These are phyloP conservation scores for Cordyceps tenuipes DNA, from an alignment of 2,329 filamentous ascomycete genomes.

Conservation along the genomic window DNA sequence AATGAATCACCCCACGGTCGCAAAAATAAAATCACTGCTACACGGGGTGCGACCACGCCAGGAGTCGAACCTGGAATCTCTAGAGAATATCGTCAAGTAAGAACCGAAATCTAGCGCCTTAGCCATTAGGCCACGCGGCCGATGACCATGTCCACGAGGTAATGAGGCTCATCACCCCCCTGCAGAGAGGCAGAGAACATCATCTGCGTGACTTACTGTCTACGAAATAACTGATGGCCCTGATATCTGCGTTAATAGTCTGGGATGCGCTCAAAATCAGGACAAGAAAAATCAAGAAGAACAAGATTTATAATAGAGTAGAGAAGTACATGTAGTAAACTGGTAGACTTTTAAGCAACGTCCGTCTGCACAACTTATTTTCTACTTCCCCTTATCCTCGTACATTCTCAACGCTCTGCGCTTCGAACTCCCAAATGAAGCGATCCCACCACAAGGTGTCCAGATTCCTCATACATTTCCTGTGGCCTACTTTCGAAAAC, in stretches of 20 bases:
- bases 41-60: conserved; percentile 28
- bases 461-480: neutral
- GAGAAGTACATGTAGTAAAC: too few relatives aligned
- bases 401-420: conserved; percentile 1
- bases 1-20: neutral
- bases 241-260: neutral
- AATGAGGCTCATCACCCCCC: conserved; percentile 4
- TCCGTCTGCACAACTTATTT: too few relatives aligned
- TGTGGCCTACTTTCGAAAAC: conserved; percentile 18
- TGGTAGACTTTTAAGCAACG: too few relatives aligned
- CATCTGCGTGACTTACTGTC: too few relatives aligned
- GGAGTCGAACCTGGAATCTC: conserved; percentile 38
- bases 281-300: too few relatives aligned
- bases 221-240: too few relatives aligned
- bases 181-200: neutral
- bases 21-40: conserved; percentile 2
- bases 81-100: conserved; percentile 22
- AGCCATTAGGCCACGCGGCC: conserved; percentile 37
- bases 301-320: too few relatives aligned
- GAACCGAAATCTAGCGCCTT: conserved; percentile 36
- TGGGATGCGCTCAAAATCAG: too few relatives aligned
- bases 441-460: neutral
- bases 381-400: neutral
- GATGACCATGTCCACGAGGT: conserved; percentile 8
- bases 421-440: conserved; percentile 4